These are phyloP conservation scores for Metschnikowia similis DNA, from an alignment of 805 yeast species.

Conservation along the genomic window DNA sequence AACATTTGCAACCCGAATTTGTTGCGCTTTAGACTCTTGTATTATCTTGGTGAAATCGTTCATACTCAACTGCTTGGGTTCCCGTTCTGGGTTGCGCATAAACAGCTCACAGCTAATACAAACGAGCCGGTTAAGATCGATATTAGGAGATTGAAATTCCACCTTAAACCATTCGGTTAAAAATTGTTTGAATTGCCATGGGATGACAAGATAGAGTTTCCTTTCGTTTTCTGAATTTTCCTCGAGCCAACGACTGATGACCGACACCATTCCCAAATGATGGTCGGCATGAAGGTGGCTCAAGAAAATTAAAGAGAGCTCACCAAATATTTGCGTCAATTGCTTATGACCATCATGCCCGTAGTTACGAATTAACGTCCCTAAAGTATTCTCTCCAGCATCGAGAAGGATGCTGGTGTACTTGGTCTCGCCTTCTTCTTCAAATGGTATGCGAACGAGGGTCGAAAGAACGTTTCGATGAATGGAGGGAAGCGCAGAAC, in stretches of 20 bases:
- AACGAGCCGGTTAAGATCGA: conserved; percentile 39
- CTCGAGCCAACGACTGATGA: conserved; percentile 66
- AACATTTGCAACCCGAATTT: conserved; percentile 12
- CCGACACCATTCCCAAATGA: conserved; percentile 75
- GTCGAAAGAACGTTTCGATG: conserved; percentile 83
- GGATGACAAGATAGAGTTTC: conserved; percentile 59
- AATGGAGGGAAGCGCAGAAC: conserved; percentile 83
- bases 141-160: conserved; percentile 30
- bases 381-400: conserved; percentile 94
- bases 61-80: conserved; percentile 24
- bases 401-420: conserved; percentile 62
- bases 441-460: conserved; percentile 63
- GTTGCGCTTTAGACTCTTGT: conserved; percentile 19
- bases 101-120: conserved; percentile 63
- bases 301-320: conserved; percentile 61
- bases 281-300: conserved; percentile 98
- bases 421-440: conserved; percentile 15
- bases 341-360: conserved; percentile 42
- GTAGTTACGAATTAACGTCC: conserved; percentile 61
- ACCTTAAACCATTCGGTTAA: conserved; percentile 62
- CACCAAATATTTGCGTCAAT: conserved; percentile 44
- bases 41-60: conserved; percentile 31
- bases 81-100: conserved; percentile 26
- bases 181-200: conserved; percentile 69
- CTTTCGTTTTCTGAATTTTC: conserved; percentile 27